These are phyloP conservation scores for Discostella stelligera DNA, from an alignment of 352 stramenopile species.

Conservation along the genomic window DNA sequence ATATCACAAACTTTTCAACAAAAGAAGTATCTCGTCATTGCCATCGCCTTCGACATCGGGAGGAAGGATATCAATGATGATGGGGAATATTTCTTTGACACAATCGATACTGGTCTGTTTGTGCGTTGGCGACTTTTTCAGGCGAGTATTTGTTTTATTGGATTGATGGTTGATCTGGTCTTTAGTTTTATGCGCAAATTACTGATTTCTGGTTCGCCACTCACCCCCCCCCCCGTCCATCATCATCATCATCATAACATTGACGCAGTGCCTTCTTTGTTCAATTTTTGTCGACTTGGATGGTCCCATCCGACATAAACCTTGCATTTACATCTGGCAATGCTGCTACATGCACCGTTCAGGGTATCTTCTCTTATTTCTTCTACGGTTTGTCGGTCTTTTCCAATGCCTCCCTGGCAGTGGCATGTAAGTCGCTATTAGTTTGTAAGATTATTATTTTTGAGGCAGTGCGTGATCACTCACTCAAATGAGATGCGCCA, in stretches of 20 bases:
- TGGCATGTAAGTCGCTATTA: conserved; percentile 17
- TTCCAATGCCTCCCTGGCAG: conserved; percentile 30
- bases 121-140: conserved; percentile 18
- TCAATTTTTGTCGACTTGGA: conserved; percentile 30
- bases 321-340: conserved; percentile 10
- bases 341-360: conserved; percentile 16
- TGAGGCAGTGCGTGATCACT: too few relatives aligned
- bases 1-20: background rate
- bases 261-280: conserved; percentile 18
- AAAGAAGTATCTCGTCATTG: background rate
- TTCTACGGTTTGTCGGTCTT: conserved; percentile 23
- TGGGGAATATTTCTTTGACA: conserved; percentile 22
- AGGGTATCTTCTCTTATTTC: conserved; percentile 18
- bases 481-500: too few relatives aligned
- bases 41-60: background rate
- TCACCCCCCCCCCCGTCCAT: too few relatives aligned
- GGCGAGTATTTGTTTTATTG: background rate
- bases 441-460: background rate
- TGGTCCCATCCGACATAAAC: conserved; percentile 19
- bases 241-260: background rate
- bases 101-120: conserved; percentile 26
- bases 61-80: conserved; percentile 1
- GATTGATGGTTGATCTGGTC: background rate
- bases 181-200: background rate
- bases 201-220: background rate